phyloP scores from a whole-genome alignment of 2,329 filamentous ascomycete genomes.

The Sarocladiaceae sp. region DNA sequence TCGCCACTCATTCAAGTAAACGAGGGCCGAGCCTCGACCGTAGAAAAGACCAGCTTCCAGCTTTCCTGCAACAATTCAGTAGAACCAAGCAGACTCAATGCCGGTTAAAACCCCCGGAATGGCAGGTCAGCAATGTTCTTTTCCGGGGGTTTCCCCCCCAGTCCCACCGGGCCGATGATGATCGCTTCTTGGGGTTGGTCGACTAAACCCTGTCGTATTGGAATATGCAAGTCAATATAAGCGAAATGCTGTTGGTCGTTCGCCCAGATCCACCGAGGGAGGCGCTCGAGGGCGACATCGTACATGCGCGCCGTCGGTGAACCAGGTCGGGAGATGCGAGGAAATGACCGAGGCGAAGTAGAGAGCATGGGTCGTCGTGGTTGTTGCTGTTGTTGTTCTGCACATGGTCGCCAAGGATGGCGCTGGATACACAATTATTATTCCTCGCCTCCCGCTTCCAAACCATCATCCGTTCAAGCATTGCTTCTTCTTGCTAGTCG shows the following conservation, averaged over 20 bases:
- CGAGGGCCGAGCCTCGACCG: background rate
- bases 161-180: background rate
- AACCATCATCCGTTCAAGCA: too few relatives aligned
- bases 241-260: conserved; percentile 1
- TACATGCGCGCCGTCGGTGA: background rate
- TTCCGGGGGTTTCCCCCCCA: background rate
- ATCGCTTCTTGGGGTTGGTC: too few relatives aligned
- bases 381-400: too few relatives aligned
- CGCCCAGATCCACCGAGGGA: background rate
- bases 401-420: too few relatives aligned
- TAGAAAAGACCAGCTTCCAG: background rate
- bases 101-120: conserved; percentile 3
- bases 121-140: background rate
- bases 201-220: background rate
- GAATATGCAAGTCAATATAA: background rate
- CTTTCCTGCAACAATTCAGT: too few relatives aligned
- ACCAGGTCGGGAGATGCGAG: background rate
- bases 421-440: too few relatives aligned
- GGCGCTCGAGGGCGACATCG: conserved; percentile 2
- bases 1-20: too few relatives aligned
- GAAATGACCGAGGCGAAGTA: conserved; percentile 4
- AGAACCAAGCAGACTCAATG: too few relatives aligned
- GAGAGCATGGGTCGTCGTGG: too few relatives aligned
- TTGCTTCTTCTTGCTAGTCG: too few relatives aligned
- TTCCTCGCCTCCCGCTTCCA: too few relatives aligned